Percentiles rank a stretch among this genome's conserved stretches.
Evolutionary conservation across 140 eudicot species (phyloP).

Genomic region (Ambrosia hybrid): DNA sequence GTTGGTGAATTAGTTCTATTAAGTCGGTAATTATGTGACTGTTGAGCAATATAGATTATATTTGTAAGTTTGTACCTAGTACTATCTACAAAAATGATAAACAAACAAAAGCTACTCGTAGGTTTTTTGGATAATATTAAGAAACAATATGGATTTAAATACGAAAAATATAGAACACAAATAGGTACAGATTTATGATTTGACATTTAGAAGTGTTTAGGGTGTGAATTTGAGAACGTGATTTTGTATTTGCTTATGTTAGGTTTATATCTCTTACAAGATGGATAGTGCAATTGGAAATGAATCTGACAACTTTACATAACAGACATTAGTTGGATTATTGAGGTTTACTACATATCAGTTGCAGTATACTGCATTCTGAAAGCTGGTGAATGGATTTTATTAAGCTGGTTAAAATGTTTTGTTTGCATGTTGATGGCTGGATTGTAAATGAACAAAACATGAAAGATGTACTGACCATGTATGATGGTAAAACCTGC

Average conservation of each 20-base stretch:
- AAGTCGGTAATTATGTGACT: neutral
- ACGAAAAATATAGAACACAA: neutral
- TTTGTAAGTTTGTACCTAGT: too few relatives aligned
- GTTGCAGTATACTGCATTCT: neutral
- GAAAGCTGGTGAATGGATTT: neutral
- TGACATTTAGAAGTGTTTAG: too few relatives aligned
- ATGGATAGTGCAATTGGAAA: neutral
- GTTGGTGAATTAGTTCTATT: neutral
- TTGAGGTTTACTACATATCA: neutral
- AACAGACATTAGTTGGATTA: neutral
- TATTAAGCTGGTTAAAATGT: neutral
- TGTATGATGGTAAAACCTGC: neutral
- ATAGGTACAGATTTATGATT: neutral
- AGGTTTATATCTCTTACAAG: neutral
- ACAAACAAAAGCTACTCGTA: too few relatives aligned
- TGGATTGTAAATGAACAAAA: neutral
- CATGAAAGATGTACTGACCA: neutral
- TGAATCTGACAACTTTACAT: neutral
- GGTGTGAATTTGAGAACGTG: neutral
- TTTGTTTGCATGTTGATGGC: slow-evolving; percentile 9
- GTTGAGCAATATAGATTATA: too few relatives aligned
- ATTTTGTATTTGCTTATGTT: neutral
- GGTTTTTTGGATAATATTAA: too few relatives aligned
- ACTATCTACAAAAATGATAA: too few relatives aligned
- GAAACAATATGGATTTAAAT: too few relatives aligned